Evolutionary conservation across 176 grass and related monocot species (phyloP).

Genomic region (Puccinellia tenuiflora): DNA sequence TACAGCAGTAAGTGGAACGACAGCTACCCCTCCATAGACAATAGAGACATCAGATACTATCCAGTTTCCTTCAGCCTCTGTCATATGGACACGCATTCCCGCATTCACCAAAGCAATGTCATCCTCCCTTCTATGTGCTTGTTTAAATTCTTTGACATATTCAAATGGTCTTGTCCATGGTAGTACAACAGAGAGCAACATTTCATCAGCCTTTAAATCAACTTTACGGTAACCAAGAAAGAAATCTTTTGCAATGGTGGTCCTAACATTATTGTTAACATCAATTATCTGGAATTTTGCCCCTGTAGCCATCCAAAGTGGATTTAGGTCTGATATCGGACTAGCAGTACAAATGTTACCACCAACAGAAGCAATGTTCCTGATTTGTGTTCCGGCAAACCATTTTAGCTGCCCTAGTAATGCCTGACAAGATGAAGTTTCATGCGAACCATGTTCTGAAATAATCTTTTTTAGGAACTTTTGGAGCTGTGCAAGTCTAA

Average conservation of each 20-base stretch:
- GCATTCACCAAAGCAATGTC: slow-evolving; percentile 98
- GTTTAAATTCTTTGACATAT: slow-evolving; percentile 97
- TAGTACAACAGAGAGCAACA: slow-evolving; percentile 71
- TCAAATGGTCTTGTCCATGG: slow-evolving; percentile 85
- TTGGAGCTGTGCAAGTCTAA: slow-evolving; percentile 72
- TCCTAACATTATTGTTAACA: slow-evolving; percentile 57
- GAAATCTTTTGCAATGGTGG: slow-evolving; percentile 60
- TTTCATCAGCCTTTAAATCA: slow-evolving; percentile 67
- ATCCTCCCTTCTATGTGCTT: slow-evolving; percentile 97
- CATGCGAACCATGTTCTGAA: slow-evolving; percentile 35
- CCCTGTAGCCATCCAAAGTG: slow-evolving; percentile 85
- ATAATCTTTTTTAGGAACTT: slow-evolving; percentile 60
- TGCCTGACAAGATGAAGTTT: slow-evolving; percentile 75
- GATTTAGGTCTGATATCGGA: slow-evolving; percentile 98
- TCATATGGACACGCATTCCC: slow-evolving; percentile 69
- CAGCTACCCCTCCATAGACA: slow-evolving; percentile 82
- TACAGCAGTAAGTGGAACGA: slow-evolving; percentile 56
- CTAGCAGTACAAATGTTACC: slow-evolving; percentile 99
- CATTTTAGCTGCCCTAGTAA: slow-evolving; percentile 88
- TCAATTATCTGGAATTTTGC: slow-evolving; percentile 78
- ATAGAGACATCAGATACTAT: slow-evolving; percentile 67
- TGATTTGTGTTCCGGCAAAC: slow-evolving; percentile 95
- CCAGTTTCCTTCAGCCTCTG: slow-evolving; percentile 45
- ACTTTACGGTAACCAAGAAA: slow-evolving; percentile 96
- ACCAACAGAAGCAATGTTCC: slow-evolving; percentile 93